Base-by-base conservation (phyloP, 2,329 filamentous ascomycete genomes). In the Pezicula neosporulosa region DNA sequence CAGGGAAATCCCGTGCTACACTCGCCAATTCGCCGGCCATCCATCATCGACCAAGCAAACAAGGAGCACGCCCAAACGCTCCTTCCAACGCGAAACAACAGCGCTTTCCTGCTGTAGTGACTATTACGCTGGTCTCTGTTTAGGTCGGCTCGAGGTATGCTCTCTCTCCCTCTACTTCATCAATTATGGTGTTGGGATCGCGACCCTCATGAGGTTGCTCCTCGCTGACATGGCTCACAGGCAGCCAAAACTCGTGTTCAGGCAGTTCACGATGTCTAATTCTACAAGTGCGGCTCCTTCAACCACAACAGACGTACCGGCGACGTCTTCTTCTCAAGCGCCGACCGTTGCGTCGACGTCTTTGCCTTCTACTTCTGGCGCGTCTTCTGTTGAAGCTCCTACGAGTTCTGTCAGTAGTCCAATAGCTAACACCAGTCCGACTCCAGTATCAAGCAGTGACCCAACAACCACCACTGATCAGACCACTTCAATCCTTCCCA, bases 251-350 rank as follows among this genome's bases (percentile, higher is more conserved):
- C 55, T 62, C 47, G 49, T 49, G 27, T 54, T 55, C 44, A 59
- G 56, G 41, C 57, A 57, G 39, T 65, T 58, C 59, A 57, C 53
- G 15, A 62, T 63, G 49, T 54, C 57, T 52, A 66, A 62, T 53
- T 58, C 60, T 54, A 60, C 58, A 52, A 61, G 61, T 56, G 59
- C 64, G 47, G 49, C 60, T 16, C 27, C 39, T 24, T 21, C 39
- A 42, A 19, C 24, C 21, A n/a, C 42, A 39, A 48, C 60, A 56
- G 50, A 44, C 51, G 50, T 38, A 33, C 43, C 33, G 41, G 39
- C 47, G 44, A 28, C 52, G 21, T 28, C 49, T 30, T n/a, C 42
- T 19, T 38, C 48, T 45, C n/a, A 38, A n/a, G n/a, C 42, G 16
- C 38, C 15, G 15, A n/a, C 39, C 15, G 18, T 13, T 9, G 36